A percentile compares a stretch with the other conserved stretches of the same genome.
Evolutionary conservation across 1,139 yeast species (phyloP).

Genomic region (Entelexis paramagnoliae): DNA sequence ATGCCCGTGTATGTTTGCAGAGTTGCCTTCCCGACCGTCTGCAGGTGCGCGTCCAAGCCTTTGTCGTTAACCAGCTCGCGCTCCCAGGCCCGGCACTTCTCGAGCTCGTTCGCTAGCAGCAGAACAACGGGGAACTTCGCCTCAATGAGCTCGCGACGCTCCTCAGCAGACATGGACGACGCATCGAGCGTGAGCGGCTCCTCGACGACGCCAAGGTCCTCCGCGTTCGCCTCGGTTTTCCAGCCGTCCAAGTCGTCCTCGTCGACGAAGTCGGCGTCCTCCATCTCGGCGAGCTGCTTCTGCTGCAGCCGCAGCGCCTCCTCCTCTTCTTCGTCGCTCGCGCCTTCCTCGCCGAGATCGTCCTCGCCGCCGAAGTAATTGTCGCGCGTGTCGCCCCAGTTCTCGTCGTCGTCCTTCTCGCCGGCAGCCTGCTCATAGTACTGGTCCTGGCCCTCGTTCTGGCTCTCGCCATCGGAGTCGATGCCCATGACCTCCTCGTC

Average conservation of each 20-base stretch:
- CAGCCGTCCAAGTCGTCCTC: constrained; percentile 62
- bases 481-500: constrained; percentile 27
- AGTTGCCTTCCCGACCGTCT: constrained; percentile 51
- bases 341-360: constrained; percentile 57
- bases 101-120: constrained; percentile 58
- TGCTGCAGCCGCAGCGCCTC: constrained; percentile 86
- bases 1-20: constrained; percentile 68
- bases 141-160: constrained; percentile 27
- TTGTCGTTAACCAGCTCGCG: constrained; percentile 41
- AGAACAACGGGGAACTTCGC: constrained; percentile 61
- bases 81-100: constrained; percentile 32
- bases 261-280: constrained; percentile 72
- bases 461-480: constrained; percentile 24
- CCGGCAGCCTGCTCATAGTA: constrained; percentile 43
- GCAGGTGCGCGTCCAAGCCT: constrained; percentile 11
- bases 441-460: constrained; percentile 36
- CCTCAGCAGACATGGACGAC: constrained; percentile 35
- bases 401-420: constrained; percentile 37
- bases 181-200: constrained; percentile 27
- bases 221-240: constrained; percentile 25
- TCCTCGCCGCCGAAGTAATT: constrained; percentile 81
- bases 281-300: constrained; percentile 68
- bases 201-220: neutral
- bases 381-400: constrained; percentile 71
- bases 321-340: constrained; percentile 66